Conservation (phyloP, 306 rosid genomes). For the Neltuma alba region DNA sequence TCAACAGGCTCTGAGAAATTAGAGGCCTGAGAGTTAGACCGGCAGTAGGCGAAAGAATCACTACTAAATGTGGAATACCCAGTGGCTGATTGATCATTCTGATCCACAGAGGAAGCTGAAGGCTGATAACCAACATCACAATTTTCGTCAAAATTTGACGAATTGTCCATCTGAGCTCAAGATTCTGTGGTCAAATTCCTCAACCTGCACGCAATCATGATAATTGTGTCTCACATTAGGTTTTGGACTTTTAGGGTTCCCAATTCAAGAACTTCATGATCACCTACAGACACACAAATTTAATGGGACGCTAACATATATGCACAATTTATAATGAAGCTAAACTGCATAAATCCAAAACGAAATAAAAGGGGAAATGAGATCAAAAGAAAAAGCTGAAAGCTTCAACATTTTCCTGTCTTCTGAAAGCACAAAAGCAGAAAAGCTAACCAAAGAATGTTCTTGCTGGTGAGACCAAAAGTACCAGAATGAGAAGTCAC, state of each 20-base stretch:
- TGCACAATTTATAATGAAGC: constrained; percentile 19
- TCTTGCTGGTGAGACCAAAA: constrained; percentile 47
- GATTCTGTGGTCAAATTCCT: constrained; percentile 31
- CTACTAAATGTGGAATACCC: constrained; percentile 63
- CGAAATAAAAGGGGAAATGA: not conserved
- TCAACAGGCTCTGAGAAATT: constrained; percentile 67
- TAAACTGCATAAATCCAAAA: not conserved
- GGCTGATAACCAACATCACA: constrained; percentile 67
- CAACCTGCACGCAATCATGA: constrained; percentile 59
- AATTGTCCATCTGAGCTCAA: constrained; percentile 55
- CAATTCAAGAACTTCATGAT: constrained; percentile 35
- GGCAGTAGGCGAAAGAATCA: constrained; percentile 58
- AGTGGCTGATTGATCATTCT: constrained; percentile 59
- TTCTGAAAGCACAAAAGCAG: constrained; percentile 54
- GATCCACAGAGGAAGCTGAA: constrained; percentile 75
- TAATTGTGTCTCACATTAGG: constrained; percentile 25
- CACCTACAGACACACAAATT: constrained; percentile 29
- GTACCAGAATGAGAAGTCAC: constrained; percentile 42
- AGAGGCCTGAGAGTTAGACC: constrained; percentile 72
- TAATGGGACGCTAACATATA: constrained; percentile 30
- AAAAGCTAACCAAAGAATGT: constrained; percentile 55
- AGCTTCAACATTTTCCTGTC: constrained; percentile 35
- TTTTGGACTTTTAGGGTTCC: constrained; percentile 27
- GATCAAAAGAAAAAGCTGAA: constrained; percentile 39
- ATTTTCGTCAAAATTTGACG: constrained; percentile 55